These are phyloP conservation scores for Alternaria panax DNA, from an alignment of 2,329 filamentous ascomycete genomes.

Conservation along the genomic window DNA sequence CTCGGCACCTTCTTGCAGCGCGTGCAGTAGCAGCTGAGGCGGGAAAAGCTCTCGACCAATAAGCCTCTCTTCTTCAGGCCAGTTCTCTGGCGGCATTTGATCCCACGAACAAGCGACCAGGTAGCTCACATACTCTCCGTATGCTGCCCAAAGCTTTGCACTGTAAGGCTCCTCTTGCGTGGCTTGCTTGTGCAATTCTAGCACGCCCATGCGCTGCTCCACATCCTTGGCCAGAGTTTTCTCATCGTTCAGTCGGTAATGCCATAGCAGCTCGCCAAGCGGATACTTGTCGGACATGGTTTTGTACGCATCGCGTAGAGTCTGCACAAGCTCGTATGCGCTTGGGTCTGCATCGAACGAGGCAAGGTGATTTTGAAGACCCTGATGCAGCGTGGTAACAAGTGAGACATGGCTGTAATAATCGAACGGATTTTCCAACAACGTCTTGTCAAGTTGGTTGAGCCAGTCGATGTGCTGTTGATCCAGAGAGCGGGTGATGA, in stretches of 20 bases:
- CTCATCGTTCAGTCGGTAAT: conserved; percentile 78
- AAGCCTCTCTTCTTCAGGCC: conserved; percentile 71
- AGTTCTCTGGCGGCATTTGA: conserved; percentile 53
- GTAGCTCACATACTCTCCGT: conserved; percentile 79
- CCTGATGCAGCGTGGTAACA: conserved; percentile 58
- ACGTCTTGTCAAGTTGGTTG: conserved; percentile 53
- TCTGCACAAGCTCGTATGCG: conserved; percentile 54
- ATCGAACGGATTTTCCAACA: conserved; percentile 58
- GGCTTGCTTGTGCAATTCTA: conserved; percentile 76
- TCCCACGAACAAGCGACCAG: conserved; percentile 72
- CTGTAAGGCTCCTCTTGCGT: conserved; percentile 76
- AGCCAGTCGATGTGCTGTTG: conserved; percentile 54
- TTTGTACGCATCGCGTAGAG: conserved; percentile 60
- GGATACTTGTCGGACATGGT: conserved; percentile 70
- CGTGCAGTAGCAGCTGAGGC: conserved; percentile 68
- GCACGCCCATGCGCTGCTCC: conserved; percentile 71
- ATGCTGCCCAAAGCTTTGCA: conserved; percentile 76
- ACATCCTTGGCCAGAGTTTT: conserved; percentile 66
- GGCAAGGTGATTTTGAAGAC: conserved; percentile 53
- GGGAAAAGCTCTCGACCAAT: conserved; percentile 76
- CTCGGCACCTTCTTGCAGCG: conserved; percentile 76
- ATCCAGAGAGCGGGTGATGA: conserved; percentile 53
- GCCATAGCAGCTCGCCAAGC: conserved; percentile 78
- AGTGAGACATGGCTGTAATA: conserved; percentile 58
- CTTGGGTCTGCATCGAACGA: conserved; percentile 47